phyloP scores from a whole-genome alignment of 345 rosid genomes.

The Aquilaria malaccensis region DNA sequence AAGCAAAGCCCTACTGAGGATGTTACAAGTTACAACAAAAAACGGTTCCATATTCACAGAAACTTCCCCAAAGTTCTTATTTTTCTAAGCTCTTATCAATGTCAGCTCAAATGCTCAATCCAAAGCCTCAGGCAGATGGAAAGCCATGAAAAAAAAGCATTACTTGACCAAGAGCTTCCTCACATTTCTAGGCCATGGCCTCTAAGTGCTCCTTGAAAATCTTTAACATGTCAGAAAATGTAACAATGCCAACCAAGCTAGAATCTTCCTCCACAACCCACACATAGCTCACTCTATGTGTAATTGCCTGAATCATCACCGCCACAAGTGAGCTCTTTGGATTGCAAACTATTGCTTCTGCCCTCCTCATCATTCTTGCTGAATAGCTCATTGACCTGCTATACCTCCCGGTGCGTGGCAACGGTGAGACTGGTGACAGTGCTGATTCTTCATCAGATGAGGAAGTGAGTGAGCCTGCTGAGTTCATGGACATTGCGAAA shows the following conservation, averaged over 20 bases:
- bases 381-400: conserved; percentile 59
- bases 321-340: conserved; percentile 77
- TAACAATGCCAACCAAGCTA: conserved; percentile 74
- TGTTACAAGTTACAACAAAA: background rate
- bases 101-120: conserved; percentile 12
- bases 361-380: conserved; percentile 64
- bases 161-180: background rate
- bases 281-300: conserved; percentile 70
- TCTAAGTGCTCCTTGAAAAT: conserved; percentile 58
- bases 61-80: background rate
- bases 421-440: conserved; percentile 12
- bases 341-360: conserved; percentile 76
- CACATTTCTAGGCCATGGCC: conserved; percentile 15
- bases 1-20: no score
- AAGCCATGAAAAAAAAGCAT: conserved; percentile 2
- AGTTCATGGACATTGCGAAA: conserved; percentile 18
- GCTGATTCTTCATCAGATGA: conserved; percentile 70
- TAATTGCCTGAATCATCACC: conserved; percentile 85
- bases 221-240: conserved; percentile 53
- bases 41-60: conserved; percentile 13
- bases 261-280: conserved; percentile 83
- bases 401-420: conserved; percentile 26
- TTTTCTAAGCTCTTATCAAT: conserved; percentile 3
- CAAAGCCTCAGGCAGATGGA: conserved; percentile 9
- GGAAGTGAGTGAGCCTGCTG: conserved; percentile 14